Conservation (phyloP, 306 rosid genomes). For the Comarum palustre region DNA sequence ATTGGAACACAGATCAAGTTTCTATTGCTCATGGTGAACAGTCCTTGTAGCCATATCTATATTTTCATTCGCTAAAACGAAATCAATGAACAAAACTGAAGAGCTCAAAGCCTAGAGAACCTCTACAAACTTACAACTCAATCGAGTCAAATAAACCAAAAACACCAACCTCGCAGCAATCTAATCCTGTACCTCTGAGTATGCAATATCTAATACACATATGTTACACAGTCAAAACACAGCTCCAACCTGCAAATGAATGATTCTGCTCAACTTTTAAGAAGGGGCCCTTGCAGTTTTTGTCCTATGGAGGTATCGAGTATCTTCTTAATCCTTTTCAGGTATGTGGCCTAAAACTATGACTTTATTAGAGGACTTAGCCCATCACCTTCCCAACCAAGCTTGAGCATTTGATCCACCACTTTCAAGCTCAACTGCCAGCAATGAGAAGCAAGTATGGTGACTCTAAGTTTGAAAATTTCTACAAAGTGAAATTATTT, state of each 20-base stretch:
- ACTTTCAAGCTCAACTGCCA: slow-evolving; percentile 98
- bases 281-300: slow-evolving; percentile 25
- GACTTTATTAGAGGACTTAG: slow-evolving; percentile 63
- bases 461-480: not conserved
- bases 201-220: slow-evolving; percentile 34
- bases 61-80: slow-evolving; percentile 33
- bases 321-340: slow-evolving; percentile 24
- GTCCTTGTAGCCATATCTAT: slow-evolving; percentile 12
- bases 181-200: slow-evolving; percentile 38
- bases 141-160: slow-evolving; percentile 20
- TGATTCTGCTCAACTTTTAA: slow-evolving; percentile 26
- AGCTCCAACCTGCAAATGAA: slow-evolving; percentile 25
- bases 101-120: slow-evolving; percentile 33
- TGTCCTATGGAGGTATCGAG: slow-evolving; percentile 36
- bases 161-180: slow-evolving; percentile 33
- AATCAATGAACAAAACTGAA: slow-evolving; percentile 34
- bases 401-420: slow-evolving; percentile 94
- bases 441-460: slow-evolving; percentile 21
- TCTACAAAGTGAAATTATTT: not conserved
- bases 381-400: slow-evolving; percentile 97
- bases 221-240: slow-evolving; percentile 43
- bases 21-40: not conserved
- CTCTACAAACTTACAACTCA: slow-evolving; percentile 33
- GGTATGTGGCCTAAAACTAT: slow-evolving; percentile 42
- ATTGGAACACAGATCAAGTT: not conserved